A percentile compares a stretch with the other conserved stretches of the same genome.
Conservation (phyloP, 148 eudicot genomes). For the Spergularia marina region DNA sequence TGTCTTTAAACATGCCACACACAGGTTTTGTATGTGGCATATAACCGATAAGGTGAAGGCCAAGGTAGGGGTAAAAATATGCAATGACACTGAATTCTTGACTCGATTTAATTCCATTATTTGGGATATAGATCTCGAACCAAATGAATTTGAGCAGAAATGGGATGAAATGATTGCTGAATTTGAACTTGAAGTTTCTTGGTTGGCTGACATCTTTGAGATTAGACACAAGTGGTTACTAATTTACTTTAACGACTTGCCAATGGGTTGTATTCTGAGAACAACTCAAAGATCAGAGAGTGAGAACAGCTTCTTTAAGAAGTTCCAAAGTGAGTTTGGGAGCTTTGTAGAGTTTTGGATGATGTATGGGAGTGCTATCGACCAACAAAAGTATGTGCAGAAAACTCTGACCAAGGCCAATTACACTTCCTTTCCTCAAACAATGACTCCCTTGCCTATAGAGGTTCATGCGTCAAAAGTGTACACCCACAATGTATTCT, state of each 20-base stretch:
- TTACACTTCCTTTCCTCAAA: too few species aligned
- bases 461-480: too few species aligned
- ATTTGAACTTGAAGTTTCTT: neutral
- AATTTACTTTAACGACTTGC: neutral
- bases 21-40: slow-evolving; percentile 1
- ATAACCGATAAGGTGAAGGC: neutral
- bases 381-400: neutral
- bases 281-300: neutral
- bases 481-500: too few species aligned
- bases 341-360: neutral
- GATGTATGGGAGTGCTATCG: neutral
- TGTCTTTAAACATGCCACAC: neutral
- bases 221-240: neutral
- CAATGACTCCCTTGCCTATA: too few species aligned
- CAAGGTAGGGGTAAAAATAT: too few species aligned
- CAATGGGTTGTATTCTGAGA: neutral
- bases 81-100: too few species aligned
- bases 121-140: too few species aligned
- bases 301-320: neutral
- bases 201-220: neutral
- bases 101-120: too few species aligned
- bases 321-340: neutral
- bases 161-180: too few species aligned
- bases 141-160: too few species aligned
- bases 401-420: too few species aligned